Percentiles rank a stretch among this genome's conserved stretches.
Evolutionary conservation across 2,329 filamentous ascomycete genomes (phyloP).

Genomic region (Neofusicoccum parvum): DNA sequence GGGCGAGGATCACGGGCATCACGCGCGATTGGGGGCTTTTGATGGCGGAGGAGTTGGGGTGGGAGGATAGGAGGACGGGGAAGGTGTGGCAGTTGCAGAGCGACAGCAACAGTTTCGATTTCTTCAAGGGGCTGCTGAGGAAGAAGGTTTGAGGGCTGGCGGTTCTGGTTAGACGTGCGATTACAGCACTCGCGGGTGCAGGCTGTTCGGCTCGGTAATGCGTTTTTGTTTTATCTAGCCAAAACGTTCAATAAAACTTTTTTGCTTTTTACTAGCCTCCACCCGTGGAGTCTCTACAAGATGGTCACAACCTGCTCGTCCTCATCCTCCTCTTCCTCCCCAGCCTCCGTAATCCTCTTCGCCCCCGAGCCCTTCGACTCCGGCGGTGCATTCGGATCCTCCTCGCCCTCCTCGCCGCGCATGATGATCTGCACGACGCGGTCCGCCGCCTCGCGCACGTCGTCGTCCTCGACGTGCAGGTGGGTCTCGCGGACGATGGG

Average conservation of each 20-base stretch:
- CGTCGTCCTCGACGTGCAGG: slow-evolving; percentile 73
- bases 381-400: slow-evolving; percentile 37
- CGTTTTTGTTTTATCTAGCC: background rate
- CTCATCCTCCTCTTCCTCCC: slow-evolving; percentile 32
- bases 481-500: slow-evolving; percentile 88
- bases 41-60: slow-evolving; percentile 78
- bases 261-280: background rate
- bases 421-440: slow-evolving; percentile 86
- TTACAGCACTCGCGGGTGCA: no score
- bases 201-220: no score
- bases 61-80: slow-evolving; percentile 72
- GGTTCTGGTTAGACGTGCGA: no score
- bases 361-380: slow-evolving; percentile 30
- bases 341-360: slow-evolving; percentile 26
- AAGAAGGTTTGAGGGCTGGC: slow-evolving; percentile 63
- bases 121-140: slow-evolving; percentile 84
- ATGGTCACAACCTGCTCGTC: slow-evolving; percentile 41
- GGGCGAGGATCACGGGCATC: slow-evolving; percentile 80
- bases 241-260: no score
- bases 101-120: slow-evolving; percentile 98
- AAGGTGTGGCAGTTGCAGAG: slow-evolving; percentile 84
- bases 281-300: slow-evolving; percentile 1
- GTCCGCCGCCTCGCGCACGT: slow-evolving; percentile 81
- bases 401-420: slow-evolving; percentile 70
- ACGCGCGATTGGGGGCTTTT: slow-evolving; percentile 90